Evolutionary conservation across 169 alveolate genomes (phyloP).

Genomic region (Plasmodium sp.): DNA sequence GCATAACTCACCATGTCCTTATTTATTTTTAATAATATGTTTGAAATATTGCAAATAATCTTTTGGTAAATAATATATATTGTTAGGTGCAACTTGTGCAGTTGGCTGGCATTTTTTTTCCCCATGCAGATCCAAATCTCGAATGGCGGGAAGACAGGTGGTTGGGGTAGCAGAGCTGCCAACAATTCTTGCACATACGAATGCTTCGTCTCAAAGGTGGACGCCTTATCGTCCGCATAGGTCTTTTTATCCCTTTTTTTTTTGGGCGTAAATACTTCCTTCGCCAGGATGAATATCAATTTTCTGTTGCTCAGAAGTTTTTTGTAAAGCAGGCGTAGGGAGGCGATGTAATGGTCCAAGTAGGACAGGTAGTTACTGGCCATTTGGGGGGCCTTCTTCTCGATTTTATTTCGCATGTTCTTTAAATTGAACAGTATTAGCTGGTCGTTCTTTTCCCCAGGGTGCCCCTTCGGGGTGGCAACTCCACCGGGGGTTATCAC

Average conservation of each 20-base stretch:
- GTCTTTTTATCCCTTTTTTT: not conserved
- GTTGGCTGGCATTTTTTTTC: conserved; percentile 24
- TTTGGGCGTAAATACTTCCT: conserved; percentile 29
- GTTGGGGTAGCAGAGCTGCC: conserved; percentile 47
- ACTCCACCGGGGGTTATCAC: not conserved
- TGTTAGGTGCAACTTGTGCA: conserved; percentile 67
- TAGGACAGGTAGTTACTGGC: conserved; percentile 46
- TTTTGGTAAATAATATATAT: conserved; percentile 64
- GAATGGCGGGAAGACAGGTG: conserved; percentile 60
- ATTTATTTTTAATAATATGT: conserved; percentile 41
- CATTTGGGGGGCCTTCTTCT: conserved; percentile 22
- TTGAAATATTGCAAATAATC: conserved; percentile 50
- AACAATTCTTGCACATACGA: conserved; percentile 48
- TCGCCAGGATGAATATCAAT: conserved; percentile 49
- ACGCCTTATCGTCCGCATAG: not conserved
- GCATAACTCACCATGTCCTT: conserved; percentile 18
- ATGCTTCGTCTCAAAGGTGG: conserved; percentile 4
- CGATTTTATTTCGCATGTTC: conserved; percentile 12
- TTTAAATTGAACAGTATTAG: conserved; percentile 33
- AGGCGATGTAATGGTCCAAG: conserved; percentile 41
- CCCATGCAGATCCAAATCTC: conserved; percentile 46
- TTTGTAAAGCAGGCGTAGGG: conserved; percentile 48
- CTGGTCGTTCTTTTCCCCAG: not conserved
- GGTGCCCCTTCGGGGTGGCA: not conserved
- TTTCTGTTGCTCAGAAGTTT: conserved; percentile 45